Percentiles rank a stretch among this genome's conserved stretches.
These are phyloP conservation scores for Stereum hirsutum DNA, from an alignment of 1,284 basidiomycete species.

Conservation along the genomic window DNA sequence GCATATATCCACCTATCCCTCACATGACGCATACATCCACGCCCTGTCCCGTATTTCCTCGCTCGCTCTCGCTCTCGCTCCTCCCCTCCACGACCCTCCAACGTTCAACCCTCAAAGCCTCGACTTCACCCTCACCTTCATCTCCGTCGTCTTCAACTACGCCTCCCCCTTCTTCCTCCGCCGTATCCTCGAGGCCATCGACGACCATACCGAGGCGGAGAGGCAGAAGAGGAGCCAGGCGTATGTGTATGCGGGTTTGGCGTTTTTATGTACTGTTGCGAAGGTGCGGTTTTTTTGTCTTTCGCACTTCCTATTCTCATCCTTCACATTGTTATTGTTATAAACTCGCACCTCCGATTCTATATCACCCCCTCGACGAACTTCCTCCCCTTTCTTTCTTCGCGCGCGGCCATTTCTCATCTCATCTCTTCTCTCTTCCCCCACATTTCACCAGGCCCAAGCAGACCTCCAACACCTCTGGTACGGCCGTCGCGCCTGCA, in stretches of 20 bases:
- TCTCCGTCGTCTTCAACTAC: slow-evolving; percentile 65
- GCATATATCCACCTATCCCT: too few species aligned
- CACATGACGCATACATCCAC: too few species aligned
- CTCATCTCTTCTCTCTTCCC: too few species aligned
- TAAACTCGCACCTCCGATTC: too few species aligned
- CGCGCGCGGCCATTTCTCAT: slow-evolving; percentile 6
- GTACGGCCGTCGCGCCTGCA: slow-evolving; percentile 63
- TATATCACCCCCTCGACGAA: too few species aligned
- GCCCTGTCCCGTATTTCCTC: too few species aligned
- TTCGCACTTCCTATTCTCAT: too few species aligned
- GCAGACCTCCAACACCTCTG: slow-evolving; percentile 74
- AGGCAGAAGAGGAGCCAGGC: slow-evolving; percentile 46
- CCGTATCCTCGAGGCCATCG: slow-evolving; percentile 39
- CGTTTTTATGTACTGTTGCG: slow-evolving; percentile 46
- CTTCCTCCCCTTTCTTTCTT: neutral
- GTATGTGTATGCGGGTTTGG: slow-evolving; percentile 64
- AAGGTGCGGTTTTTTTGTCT: slow-evolving; percentile 28
- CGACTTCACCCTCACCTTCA: slow-evolving; percentile 57
- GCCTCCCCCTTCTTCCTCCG: slow-evolving; percentile 57
- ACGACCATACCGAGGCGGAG: slow-evolving; percentile 30
- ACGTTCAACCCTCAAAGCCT: too few species aligned
- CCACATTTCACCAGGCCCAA: slow-evolving; percentile 33
- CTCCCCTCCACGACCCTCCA: neutral
- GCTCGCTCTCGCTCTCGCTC: neutral
- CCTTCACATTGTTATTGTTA: too few species aligned